Conservation (phyloP, 1,139 yeast genomes). For the Suhomyces kunorum region DNA sequence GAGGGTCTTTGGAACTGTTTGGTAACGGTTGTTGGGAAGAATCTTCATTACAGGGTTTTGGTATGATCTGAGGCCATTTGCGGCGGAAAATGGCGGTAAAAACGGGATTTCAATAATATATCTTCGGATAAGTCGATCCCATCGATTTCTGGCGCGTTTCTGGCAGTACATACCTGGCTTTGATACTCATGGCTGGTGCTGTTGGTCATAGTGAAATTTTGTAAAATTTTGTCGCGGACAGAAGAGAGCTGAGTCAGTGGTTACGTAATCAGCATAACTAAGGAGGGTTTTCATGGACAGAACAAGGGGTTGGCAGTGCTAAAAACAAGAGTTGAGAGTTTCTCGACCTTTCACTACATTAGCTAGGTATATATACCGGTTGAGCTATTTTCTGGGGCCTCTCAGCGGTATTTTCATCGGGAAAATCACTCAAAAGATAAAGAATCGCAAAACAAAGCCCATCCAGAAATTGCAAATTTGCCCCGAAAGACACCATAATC, state of each 20-base stretch:
- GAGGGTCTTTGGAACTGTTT: no score
- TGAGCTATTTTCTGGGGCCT: no score
- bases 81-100: not conserved
- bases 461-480: no score
- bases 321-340: no score
- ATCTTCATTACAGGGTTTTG: no score
- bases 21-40: no score
- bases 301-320: not conserved
- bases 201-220: conserved; percentile 6
- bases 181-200: conserved; percentile 25
- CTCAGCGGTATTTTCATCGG: no score
- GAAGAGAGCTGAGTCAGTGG: conserved; percentile 9
- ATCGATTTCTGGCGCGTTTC: not conserved
- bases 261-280: not conserved
- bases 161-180: conserved; percentile 23
- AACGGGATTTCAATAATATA: not conserved
- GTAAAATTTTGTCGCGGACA: conserved; percentile 12
- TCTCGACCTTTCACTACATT: no score
- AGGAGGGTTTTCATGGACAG: not conserved
- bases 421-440: no score
- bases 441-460: no score
- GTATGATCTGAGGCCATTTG: not conserved
- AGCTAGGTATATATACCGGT: no score
- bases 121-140: not conserved
- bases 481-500: no score